Base-by-base conservation (phyloP, 208 protist species). In the Leishmania major region DNA sequence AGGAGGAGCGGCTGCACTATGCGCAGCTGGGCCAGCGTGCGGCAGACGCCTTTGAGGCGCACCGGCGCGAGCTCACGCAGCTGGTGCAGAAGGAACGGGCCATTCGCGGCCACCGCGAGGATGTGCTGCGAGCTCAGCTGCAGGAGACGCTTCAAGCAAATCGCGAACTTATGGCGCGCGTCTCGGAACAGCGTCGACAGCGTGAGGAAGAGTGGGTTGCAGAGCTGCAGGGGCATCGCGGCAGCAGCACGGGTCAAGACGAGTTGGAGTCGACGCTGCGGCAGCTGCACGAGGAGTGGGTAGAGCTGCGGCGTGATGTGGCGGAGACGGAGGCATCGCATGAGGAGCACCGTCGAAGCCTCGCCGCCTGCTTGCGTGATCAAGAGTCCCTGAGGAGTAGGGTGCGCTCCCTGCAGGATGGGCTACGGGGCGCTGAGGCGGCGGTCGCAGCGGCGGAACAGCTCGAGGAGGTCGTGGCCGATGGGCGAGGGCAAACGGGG, bases 1-100 rank as follows among this genome's bases (percentile, higher is more conserved):
- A 84, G 69, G 91, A 94, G 71, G 94, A 97, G 74, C 75, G 82
- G 4, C 89, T 90, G 60, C 81, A 91, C 83, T 94, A 88, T 79
- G 49, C 45, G 6, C 73, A 75, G 3, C 82, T 97, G n/a, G 83
- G 80, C 77, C 31, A 60, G 31, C 86, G 85, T 67, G 87, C 92
- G 43, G 51, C 86, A 57, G 77, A 82, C 45, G 88, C 86, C 60
- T 95, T 95, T 60, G 91, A 93, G 37, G 81, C 82, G 67, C 94
- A 97, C 87, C 90, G 94, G 0, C 79, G 84, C 57, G 92, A 97
- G 55, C 83, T 97, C 37, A 92, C 87, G 28, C 88, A 89, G 51
- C 88, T 97, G 15, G 72, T 81, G 51, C 89, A 94, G 67, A 94
- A 91, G 79, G 91, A 96, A 80, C 91, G 88, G 6, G 91, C 91